phyloP scores from a whole-genome alignment of 306 rosid species.

The Calophaca sinica region DNA sequence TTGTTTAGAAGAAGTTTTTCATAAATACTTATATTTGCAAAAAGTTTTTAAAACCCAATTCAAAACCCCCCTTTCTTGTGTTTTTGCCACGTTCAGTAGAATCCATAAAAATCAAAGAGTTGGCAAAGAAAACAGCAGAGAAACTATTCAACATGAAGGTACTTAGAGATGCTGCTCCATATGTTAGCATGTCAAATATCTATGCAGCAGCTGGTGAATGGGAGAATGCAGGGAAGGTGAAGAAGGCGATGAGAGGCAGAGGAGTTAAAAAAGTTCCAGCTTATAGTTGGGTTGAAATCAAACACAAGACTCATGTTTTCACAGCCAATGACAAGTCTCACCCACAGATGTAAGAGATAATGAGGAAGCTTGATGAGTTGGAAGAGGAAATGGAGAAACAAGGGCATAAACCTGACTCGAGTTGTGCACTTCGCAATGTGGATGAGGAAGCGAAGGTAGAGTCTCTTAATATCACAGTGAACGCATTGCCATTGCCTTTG shows the following conservation, averaged over 20 bases:
- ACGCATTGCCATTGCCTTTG: slow-evolving; percentile 92
- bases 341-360: slow-evolving; percentile 63
- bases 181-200: slow-evolving; percentile 82
- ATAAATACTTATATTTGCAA: no score
- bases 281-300: slow-evolving; percentile 86
- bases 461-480: slow-evolving; percentile 87
- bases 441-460: slow-evolving; percentile 71
- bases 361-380: slow-evolving; percentile 68
- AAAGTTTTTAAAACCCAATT: no score
- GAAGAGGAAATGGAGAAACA: slow-evolving; percentile 66
- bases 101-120: slow-evolving; percentile 80
- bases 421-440: slow-evolving; percentile 80
- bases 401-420: slow-evolving; percentile 80
- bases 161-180: slow-evolving; percentile 81
- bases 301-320: slow-evolving; percentile 74
- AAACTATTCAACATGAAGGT: slow-evolving; percentile 71
- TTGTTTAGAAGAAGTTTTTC: no score
- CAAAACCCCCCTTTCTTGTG: no score
- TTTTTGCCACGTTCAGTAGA: no score
- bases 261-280: slow-evolving; percentile 82
- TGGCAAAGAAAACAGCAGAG: slow-evolving; percentile 80
- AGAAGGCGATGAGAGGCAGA: slow-evolving; percentile 85
- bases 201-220: slow-evolving; percentile 88
- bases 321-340: slow-evolving; percentile 71
- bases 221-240: slow-evolving; percentile 81